These are phyloP conservation scores for Aspergillus conjunctus DNA, from an alignment of 495 filamentous ascomycete genomes.

Conservation along the genomic window DNA sequence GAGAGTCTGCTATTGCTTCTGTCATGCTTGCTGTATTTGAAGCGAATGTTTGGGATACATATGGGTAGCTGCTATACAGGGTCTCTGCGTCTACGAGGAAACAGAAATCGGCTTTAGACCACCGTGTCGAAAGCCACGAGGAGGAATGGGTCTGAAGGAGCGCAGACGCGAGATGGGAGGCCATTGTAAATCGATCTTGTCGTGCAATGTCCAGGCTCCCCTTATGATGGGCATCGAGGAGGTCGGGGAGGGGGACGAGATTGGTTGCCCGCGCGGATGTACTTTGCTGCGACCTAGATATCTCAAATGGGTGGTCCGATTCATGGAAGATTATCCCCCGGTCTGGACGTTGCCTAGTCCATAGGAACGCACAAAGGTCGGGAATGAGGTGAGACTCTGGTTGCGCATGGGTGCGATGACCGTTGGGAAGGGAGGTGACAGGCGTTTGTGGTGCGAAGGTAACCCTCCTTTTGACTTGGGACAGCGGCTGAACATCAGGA, in stretches of 20 bases:
- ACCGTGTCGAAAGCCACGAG: background rate
- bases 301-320: background rate
- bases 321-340: background rate
- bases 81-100: background rate
- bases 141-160: constrained; percentile 1
- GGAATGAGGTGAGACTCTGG: background rate
- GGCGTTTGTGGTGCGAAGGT: constrained; percentile 1
- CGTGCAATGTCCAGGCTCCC: background rate
- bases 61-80: constrained; percentile 3
- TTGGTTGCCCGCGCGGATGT: background rate
- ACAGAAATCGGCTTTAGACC: constrained; percentile 8
- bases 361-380: constrained; percentile 5
- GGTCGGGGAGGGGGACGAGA: background rate
- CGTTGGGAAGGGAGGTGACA: background rate
- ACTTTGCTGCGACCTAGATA: background rate
- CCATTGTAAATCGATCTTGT: background rate
- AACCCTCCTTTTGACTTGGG: constrained; percentile 2
- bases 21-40: no score
- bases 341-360: background rate
- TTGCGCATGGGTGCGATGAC: background rate
- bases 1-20: no score
- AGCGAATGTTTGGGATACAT: background rate
- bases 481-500: no score
- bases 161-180: background rate
- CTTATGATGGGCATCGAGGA: constrained; percentile 5